Conservation (phyloP, 106 monocot genomes). For the Ottelia alismoides region DNA sequence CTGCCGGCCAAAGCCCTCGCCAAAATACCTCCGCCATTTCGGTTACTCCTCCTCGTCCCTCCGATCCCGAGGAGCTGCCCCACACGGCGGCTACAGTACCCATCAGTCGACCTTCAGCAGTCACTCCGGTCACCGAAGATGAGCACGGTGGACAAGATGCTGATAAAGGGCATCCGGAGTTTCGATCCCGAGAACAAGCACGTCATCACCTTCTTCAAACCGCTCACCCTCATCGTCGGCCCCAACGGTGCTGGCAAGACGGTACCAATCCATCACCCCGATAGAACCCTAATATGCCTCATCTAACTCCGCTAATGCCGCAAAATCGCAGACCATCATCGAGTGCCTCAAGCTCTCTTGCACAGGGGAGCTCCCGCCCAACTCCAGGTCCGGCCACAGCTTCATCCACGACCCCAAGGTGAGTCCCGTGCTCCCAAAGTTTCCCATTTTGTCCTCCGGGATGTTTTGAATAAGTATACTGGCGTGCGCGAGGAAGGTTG, state of each 20-base stretch:
- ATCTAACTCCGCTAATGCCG: neutral
- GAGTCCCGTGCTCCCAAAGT: neutral
- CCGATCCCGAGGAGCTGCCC: too few species aligned
- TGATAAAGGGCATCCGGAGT: conserved; percentile 97
- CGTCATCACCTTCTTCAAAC: conserved; percentile 95
- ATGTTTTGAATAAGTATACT: too few species aligned
- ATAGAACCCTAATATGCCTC: too few species aligned
- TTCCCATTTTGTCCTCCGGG: too few species aligned
- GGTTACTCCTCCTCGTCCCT: too few species aligned
- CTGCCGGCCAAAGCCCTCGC: too few species aligned
- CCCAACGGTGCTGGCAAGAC: conserved; percentile 99
- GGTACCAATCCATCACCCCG: conserved; percentile 12
- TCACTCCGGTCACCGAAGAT: too few species aligned
- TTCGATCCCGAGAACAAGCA: conserved; percentile 98
- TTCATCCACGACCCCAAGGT: conserved; percentile 99
- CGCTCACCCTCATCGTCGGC: conserved; percentile 97
- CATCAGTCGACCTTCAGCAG: too few species aligned
- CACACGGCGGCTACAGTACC: too few species aligned
- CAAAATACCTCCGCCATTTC: too few species aligned
- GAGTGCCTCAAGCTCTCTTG: conserved; percentile 90
- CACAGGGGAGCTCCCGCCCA: conserved; percentile 95
- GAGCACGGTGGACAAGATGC: conserved; percentile 99
- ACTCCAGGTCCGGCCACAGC: conserved; percentile 92
- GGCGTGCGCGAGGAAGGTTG: conserved; percentile 68
- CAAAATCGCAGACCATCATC: conserved; percentile 64